Evolutionary conservation across 768 basidiomycete genomes (phyloP), one percentile per base, ranked within the genome.

Genomic region (Mycena olivaceomarginata): DNA sequence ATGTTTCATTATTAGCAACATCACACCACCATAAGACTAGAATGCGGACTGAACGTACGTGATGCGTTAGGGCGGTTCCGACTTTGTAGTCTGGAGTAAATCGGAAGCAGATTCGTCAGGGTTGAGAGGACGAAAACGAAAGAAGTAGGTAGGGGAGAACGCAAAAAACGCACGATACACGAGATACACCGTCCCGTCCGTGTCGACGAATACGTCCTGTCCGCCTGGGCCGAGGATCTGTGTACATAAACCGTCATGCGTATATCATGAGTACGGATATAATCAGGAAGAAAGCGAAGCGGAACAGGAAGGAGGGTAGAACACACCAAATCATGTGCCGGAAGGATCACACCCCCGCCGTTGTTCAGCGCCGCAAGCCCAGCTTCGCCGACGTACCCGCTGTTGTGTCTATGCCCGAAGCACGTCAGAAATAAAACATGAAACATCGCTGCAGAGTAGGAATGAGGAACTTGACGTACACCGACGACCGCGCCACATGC

Each of bases 131-230:
- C 48, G 48, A 15, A 12, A 6, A 16, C 48, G 6, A 56, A 56
- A 9, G 53, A 56, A 56, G 53, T 2, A 22, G 31, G 31, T 31
- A 3, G 31, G 31, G 3, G 31, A 31, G 3, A 31, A 31, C 31
- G 3, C 31, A 31, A 31, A 9, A n/a, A 8, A 56, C 53, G 53
- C 53, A 56, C 53, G 53, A 56, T 56, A 56, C 13, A 56, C n/a
- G 2, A 56, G n/a, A n/a, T 56, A 56, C 1, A 15, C 11, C 8
- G 53, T 56, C 12, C 53, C 53, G 22, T 56, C 53, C 7, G n/a
- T 56, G n/a, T 56, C 53, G n/a, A 56, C 53, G 53, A 56, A 56
- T 3, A 56, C 22, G n/a, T 56, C 53, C 53, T 56, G 53, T 56
- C 53, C 53, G 4, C 53, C 53, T n/a, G 53, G 53, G 2, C 53